Evolutionary conservation across 352 stramenopile genomes (phyloP).

Genomic region (Phytophthora megakarya): DNA sequence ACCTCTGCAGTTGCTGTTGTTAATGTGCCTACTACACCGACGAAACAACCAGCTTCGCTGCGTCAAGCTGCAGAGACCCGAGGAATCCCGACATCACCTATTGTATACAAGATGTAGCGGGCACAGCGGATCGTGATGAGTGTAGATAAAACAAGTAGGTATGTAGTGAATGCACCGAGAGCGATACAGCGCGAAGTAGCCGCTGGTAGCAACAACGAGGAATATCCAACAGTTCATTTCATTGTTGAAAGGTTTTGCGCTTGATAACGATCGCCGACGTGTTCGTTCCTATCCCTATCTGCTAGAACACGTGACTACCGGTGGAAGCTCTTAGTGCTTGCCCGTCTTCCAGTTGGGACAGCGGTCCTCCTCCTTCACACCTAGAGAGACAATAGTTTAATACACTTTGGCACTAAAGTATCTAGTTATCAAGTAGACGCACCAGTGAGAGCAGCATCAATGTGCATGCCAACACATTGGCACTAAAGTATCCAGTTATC

Average conservation of each 20-base stretch:
- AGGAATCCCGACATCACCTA: constrained; percentile 23
- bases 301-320: not conserved
- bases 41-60: constrained; percentile 19
- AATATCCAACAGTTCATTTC: no score
- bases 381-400: constrained; percentile 8
- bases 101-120: constrained; percentile 37
- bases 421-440: not conserved
- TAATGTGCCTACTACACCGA: constrained; percentile 8
- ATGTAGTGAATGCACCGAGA: constrained; percentile 17
- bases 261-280: not conserved
- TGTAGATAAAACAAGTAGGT: constrained; percentile 34
- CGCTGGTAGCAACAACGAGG: not conserved
- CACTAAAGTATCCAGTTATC: not conserved
- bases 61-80: constrained; percentile 17
- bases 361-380: constrained; percentile 53
- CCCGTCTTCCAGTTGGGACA: constrained; percentile 62
- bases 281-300: constrained; percentile 15
- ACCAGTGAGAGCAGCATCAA: constrained; percentile 52
- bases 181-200: constrained; percentile 3
- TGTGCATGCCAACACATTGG: constrained; percentile 41
- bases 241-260: no score
- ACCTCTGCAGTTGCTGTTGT: constrained; percentile 14
- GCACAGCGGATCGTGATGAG: constrained; percentile 1
- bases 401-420: not conserved
- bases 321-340: constrained; percentile 41